Conservation (phyloP, 768 basidiomycete genomes). For the Tricholoma hemisulphureum region DNA sequence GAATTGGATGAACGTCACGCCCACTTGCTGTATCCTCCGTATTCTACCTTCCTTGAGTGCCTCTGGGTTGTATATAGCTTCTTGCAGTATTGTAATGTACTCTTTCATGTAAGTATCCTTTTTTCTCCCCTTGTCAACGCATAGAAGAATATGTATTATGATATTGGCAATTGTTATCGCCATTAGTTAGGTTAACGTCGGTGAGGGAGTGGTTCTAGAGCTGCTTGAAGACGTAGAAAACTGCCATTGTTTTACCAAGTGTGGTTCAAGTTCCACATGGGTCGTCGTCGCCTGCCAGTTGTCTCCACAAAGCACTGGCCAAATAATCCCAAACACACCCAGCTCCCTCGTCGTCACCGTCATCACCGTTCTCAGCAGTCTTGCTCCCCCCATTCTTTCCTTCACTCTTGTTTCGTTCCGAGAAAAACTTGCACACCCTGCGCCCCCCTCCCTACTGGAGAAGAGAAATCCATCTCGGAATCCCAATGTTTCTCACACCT, state of each 20-base stretch:
- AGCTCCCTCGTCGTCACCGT: constrained; percentile 15
- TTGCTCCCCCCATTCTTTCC: constrained; percentile 13
- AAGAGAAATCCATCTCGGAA: constrained; percentile 12
- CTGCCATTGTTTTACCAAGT: too few relatives aligned
- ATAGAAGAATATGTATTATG: too few relatives aligned
- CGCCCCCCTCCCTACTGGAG: constrained; percentile 1
- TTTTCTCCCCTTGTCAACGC: too few relatives aligned
- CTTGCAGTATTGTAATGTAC: too few relatives aligned
- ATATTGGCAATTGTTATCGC: too few relatives aligned
- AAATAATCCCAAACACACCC: constrained; percentile 20
- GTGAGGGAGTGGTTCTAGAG: too few relatives aligned
- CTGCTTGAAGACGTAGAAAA: too few relatives aligned
- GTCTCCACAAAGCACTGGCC: constrained; percentile 7
- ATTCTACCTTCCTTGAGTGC: constrained; percentile 5
- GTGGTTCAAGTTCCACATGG: too few relatives aligned
- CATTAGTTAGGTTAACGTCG: too few relatives aligned
- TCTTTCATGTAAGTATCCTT: not conserved
- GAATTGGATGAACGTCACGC: not conserved
- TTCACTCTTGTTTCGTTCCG: constrained; percentile 5
- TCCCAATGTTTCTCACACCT: constrained; percentile 42
- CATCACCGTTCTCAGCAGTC: constrained; percentile 17
- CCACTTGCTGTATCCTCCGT: not conserved
- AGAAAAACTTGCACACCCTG: constrained; percentile 6
- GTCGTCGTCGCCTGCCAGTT: not conserved
- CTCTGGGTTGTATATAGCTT: too few relatives aligned